Evolutionary conservation across 768 basidiomycete species (phyloP).

Genomic region (Chlorophyllum brunneum): DNA sequence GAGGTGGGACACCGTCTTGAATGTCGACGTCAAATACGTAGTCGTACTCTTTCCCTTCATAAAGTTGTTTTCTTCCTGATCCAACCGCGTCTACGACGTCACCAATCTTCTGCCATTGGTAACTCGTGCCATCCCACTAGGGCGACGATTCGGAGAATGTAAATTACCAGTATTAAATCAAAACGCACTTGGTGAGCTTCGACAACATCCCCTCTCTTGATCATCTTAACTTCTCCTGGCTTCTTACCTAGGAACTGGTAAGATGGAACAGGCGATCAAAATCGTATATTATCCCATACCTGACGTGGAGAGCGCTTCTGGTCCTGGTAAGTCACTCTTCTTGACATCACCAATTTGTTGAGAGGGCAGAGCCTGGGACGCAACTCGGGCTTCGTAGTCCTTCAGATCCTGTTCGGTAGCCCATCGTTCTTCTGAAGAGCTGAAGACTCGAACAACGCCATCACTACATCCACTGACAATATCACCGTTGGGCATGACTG

Average conservation of each 20-base stretch:
- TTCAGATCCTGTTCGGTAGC: slow-evolving; percentile 61
- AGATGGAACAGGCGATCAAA: neutral
- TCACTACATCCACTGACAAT: slow-evolving; percentile 93
- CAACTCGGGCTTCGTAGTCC: slow-evolving; percentile 70
- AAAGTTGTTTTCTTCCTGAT: slow-evolving; percentile 85
- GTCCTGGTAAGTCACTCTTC: slow-evolving; percentile 82
- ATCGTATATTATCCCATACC: slow-evolving; percentile 42
- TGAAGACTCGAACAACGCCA: slow-evolving; percentile 83
- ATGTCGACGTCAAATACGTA: slow-evolving; percentile 99
- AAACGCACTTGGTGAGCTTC: slow-evolving; percentile 83
- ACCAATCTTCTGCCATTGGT: slow-evolving; percentile 89
- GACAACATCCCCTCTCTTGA: slow-evolving; percentile 73
- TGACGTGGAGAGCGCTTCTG: slow-evolving; percentile 71
- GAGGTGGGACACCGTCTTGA: slow-evolving; percentile 84
- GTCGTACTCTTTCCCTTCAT: slow-evolving; percentile 93
- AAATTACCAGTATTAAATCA: neutral
- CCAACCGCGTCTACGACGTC: slow-evolving; percentile 96
- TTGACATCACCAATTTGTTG: slow-evolving; percentile 93
- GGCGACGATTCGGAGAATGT: neutral
- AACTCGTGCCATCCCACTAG: slow-evolving; percentile 75
- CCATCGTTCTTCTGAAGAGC: slow-evolving; percentile 66
- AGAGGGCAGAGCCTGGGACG: slow-evolving; percentile 74
- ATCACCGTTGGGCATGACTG: slow-evolving; percentile 84
- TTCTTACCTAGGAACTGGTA: slow-evolving; percentile 73
- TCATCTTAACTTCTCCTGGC: slow-evolving; percentile 90